phyloP scores from a whole-genome alignment of 257 asterid species.

The Salvia rosmarinus region DNA sequence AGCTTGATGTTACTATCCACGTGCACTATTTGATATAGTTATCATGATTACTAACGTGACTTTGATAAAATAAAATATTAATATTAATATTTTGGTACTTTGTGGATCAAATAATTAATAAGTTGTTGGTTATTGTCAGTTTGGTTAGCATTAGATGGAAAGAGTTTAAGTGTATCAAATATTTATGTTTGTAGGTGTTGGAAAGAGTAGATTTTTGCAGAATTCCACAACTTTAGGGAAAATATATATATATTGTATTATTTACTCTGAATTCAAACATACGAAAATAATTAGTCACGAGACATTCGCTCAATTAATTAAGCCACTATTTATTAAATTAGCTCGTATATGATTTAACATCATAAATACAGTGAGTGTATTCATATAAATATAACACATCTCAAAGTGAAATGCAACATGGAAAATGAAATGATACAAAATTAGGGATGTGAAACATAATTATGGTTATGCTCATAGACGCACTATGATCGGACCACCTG shows the following conservation, averaged over 20 bases:
- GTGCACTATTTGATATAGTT: not conserved
- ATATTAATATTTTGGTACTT: not conserved
- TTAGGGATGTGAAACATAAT: conserved; percentile 1
- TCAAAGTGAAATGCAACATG: not conserved
- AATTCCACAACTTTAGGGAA: not conserved
- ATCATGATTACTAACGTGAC: not conserved
- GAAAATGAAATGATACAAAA: not conserved
- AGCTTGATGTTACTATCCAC: not conserved
- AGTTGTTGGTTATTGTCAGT: not conserved
- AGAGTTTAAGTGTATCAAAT: not conserved
- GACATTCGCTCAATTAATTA: not conserved
- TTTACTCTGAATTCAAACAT: not conserved
- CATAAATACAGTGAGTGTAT: no score
- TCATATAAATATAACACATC: not conserved
- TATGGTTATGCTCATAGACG: conserved; percentile 5
- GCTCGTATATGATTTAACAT: not conserved
- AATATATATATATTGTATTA: not conserved
- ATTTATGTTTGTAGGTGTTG: not conserved
- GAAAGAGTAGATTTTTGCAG: not conserved
- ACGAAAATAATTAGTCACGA: not conserved
- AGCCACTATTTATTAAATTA: not conserved
- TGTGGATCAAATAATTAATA: conserved; percentile 1
- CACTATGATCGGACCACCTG: conserved; percentile 19
- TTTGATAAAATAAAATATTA: not conserved
- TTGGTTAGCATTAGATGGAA: conserved; percentile 9